Conservation (phyloP, 371 early-diverging fungal species). For the Nematocida sp. region DNA sequence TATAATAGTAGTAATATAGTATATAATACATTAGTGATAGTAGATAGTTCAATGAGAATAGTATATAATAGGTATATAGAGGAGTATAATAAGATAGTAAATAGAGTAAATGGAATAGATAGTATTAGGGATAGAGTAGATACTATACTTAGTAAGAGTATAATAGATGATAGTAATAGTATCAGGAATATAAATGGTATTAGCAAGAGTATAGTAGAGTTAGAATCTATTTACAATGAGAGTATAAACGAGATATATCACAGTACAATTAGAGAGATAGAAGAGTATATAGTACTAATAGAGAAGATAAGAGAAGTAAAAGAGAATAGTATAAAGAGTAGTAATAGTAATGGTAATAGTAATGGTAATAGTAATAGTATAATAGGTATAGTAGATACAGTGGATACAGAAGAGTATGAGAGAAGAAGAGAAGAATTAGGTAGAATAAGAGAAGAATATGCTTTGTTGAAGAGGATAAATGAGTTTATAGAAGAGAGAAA, state of each 20-base stretch:
- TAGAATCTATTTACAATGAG: constrained; percentile 40
- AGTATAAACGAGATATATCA: constrained; percentile 49
- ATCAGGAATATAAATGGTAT: constrained; percentile 4
- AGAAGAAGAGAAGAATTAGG: neutral
- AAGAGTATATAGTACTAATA: constrained; percentile 28
- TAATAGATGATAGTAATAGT: neutral
- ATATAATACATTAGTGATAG: no score
- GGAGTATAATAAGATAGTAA: constrained; percentile 1
- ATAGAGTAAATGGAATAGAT: neutral
- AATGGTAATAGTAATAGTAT: no score
- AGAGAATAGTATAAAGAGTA: constrained; percentile 27
- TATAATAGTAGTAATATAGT: no score
- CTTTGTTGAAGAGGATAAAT: constrained; percentile 24
- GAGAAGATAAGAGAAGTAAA: constrained; percentile 45
- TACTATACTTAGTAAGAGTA: neutral
- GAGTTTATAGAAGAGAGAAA: constrained; percentile 52
- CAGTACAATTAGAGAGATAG: constrained; percentile 12
- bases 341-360: no score
- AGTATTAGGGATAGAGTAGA: neutral
- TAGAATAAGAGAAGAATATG: constrained; percentile 32
- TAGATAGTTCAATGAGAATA: constrained; percentile 27
- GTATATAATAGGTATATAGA: constrained; percentile 1
- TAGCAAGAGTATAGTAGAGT: constrained; percentile 2
- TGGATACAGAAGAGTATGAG: no score
- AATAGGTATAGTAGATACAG: no score